Evolutionary conservation across 2,329 filamentous ascomycete genomes (phyloP).

Genomic region (Amylocarpus encephaloides): DNA sequence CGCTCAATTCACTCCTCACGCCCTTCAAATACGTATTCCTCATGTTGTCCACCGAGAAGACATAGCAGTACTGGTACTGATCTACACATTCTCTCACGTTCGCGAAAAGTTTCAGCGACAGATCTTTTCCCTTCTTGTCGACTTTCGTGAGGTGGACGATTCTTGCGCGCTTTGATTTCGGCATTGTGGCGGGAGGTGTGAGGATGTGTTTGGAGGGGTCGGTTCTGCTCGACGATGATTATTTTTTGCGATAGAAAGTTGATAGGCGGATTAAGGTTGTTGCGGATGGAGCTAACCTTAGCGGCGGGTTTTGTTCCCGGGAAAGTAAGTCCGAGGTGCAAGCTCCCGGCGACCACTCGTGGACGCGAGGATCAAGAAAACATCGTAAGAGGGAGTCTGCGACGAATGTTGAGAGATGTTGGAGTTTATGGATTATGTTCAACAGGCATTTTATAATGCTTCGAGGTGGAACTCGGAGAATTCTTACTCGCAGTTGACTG

Average conservation of each 20-base stretch:
- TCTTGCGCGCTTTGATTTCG: slow-evolving; percentile 90
- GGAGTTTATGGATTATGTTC: slow-evolving; percentile 96
- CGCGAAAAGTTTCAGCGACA: slow-evolving; percentile 78
- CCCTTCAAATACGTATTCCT: slow-evolving; percentile 94
- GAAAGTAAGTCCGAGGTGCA: too few species aligned
- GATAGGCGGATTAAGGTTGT: slow-evolving; percentile 10
- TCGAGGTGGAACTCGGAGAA: slow-evolving; percentile 90
- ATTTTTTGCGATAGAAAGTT: slow-evolving; percentile 17
- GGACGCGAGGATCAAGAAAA: too few species aligned
- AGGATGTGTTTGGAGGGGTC: slow-evolving; percentile 1
- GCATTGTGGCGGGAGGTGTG: slow-evolving; percentile 53
- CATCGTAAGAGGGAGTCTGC: too few species aligned
- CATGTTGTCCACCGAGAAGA: slow-evolving; percentile 95
- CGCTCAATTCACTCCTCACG: slow-evolving; percentile 75
- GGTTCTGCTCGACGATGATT: slow-evolving; percentile 9
- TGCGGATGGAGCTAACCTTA: slow-evolving; percentile 14
- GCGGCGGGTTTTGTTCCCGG: not conserved
- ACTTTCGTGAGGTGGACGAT: slow-evolving; percentile 88
- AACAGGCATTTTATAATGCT: slow-evolving; percentile 79
- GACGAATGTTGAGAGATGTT: slow-evolving; percentile 52
- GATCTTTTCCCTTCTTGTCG: slow-evolving; percentile 86
- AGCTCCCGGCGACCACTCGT: too few species aligned
- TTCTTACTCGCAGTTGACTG: slow-evolving; percentile 80
- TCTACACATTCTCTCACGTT: slow-evolving; percentile 81
- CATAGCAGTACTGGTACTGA: slow-evolving; percentile 84